phyloP scores from a whole-genome alignment of 306 rosid genomes.

The Oxytropis ochrocephala region DNA sequence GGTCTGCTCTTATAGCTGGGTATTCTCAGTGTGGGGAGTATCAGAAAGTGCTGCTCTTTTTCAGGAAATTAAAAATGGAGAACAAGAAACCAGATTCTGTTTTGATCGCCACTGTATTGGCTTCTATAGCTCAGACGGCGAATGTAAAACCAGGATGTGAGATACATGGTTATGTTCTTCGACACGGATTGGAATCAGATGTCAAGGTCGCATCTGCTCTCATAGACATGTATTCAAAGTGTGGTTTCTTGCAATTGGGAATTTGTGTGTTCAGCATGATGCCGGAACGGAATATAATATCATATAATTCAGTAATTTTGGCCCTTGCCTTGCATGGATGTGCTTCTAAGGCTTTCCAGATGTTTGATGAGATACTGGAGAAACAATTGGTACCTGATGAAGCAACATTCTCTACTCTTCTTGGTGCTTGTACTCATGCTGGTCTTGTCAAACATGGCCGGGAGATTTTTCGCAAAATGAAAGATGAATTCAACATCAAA shows the following conservation, averaged over 20 bases:
- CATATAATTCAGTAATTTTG: constrained; percentile 71
- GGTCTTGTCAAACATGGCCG: constrained; percentile 66
- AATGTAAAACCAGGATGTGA: constrained; percentile 53
- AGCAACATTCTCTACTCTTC: constrained; percentile 82
- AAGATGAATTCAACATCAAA: constrained; percentile 45
- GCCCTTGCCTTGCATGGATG: constrained; percentile 79
- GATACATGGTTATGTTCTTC: constrained; percentile 64
- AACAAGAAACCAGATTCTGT: constrained; percentile 56
- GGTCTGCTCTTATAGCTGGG: constrained; percentile 85
- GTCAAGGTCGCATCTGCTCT: constrained; percentile 76
- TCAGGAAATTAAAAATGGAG: constrained; percentile 49
- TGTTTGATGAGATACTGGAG: constrained; percentile 47
- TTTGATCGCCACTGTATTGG: constrained; percentile 64
- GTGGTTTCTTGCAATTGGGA: constrained; percentile 65
- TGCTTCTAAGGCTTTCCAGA: constrained; percentile 52
- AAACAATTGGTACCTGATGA: constrained; percentile 57
- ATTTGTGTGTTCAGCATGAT: constrained; percentile 42
- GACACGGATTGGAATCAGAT: constrained; percentile 60
- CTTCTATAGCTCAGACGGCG: constrained; percentile 59
- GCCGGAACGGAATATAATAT: constrained; percentile 49
- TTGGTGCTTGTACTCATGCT: constrained; percentile 75
- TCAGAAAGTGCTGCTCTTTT: constrained; percentile 41
- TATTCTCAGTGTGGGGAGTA: constrained; percentile 58
- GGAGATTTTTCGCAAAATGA: constrained; percentile 62
- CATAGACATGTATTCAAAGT: constrained; percentile 73